phyloP scores from a whole-genome alignment of 441 rosid species.

The Pelargonium cotyledonis region DNA sequence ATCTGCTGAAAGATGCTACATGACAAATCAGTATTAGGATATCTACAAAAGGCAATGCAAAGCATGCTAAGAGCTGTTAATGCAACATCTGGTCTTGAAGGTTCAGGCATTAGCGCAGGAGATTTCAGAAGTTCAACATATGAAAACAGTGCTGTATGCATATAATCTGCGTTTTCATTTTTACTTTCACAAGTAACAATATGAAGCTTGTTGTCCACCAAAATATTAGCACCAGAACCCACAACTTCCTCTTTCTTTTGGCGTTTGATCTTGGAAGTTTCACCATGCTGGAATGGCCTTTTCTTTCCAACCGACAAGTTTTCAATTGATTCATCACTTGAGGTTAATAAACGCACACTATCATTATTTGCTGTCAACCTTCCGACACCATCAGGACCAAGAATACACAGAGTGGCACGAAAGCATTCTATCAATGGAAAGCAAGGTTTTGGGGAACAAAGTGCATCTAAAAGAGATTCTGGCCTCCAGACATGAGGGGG shows the following conservation, averaged over 20 bases:
- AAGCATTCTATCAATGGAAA: slow-evolving; percentile 67
- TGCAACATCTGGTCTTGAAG: slow-evolving; percentile 48
- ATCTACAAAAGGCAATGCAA: slow-evolving; percentile 61
- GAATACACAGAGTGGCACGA: slow-evolving; percentile 51
- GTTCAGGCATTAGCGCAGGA: slow-evolving; percentile 37
- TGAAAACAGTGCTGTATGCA: slow-evolving; percentile 49
- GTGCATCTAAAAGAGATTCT: slow-evolving; percentile 52
- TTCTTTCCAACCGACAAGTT: slow-evolving; percentile 53
- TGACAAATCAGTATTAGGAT: slow-evolving; percentile 50
- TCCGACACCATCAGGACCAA: slow-evolving; percentile 50
- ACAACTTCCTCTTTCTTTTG: slow-evolving; percentile 48
- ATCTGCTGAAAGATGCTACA: slow-evolving; percentile 50
- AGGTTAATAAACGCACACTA: slow-evolving; percentile 25
- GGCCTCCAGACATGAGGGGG: slow-evolving; percentile 87
- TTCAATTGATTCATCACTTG: slow-evolving; percentile 30
- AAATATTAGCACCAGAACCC: slow-evolving; percentile 29
- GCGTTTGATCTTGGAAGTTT: slow-evolving; percentile 47
- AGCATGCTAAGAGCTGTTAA: slow-evolving; percentile 84
- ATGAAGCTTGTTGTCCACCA: slow-evolving; percentile 30
- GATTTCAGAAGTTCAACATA: slow-evolving; percentile 54
- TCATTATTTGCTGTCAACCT: slow-evolving; percentile 30
- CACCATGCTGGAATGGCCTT: slow-evolving; percentile 44
- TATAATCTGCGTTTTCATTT: slow-evolving; percentile 49
- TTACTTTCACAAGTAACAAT: slow-evolving; percentile 34
- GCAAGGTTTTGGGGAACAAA: slow-evolving; percentile 70